Base-by-base conservation (phyloP, 805 yeast species). In the Kregervanrija delftensis region DNA sequence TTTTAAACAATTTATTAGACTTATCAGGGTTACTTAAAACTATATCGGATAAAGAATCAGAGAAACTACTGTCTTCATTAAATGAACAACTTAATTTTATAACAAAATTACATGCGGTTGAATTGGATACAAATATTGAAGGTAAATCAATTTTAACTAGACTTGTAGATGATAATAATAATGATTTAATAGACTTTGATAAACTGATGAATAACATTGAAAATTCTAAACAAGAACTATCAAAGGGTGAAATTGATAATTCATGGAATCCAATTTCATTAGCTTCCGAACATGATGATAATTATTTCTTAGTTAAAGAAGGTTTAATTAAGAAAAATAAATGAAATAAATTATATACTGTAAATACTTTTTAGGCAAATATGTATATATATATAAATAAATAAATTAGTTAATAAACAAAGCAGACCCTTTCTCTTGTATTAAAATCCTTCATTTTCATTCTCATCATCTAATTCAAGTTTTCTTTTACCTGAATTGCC, bases 401-500 rank as follows among this genome's bases (percentile, higher is more conserved):
- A 16, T 17, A 12, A 12, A n/a, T 17, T 35, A 35, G 32, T 14
- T 17, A 10, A n/a, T 4, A 14, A 13, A 12, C 14, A 14, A 33
- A 14, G 22, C 16, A 33, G 17, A 40, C 37, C 30, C 8, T 22
- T 10, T 16, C 11, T 35, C 32, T 22, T 22, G 43, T 10, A 43
- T 16, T 35, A 30, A 16, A 39, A 22, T 14, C 43, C 45, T 10
- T 42, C 49, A 2, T 51, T 16, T 33, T 38, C 46, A 15, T 38
- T 35, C 12, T 76, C 85, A 17, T 77, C 83, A 35, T 82, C 85
- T 46, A 84, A 59, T 22, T 75, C 78, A 48, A 83, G 67, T 62
- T 81, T 83, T 56, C 91, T 81, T 62, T 83, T 84, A 43, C 93
- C 91, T 8, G 79, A 69, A 49, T 80, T 69, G 54, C 84, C 77